Conservation (phyloP, 257 asterid genomes). For the Solanum etuberosum region DNA sequence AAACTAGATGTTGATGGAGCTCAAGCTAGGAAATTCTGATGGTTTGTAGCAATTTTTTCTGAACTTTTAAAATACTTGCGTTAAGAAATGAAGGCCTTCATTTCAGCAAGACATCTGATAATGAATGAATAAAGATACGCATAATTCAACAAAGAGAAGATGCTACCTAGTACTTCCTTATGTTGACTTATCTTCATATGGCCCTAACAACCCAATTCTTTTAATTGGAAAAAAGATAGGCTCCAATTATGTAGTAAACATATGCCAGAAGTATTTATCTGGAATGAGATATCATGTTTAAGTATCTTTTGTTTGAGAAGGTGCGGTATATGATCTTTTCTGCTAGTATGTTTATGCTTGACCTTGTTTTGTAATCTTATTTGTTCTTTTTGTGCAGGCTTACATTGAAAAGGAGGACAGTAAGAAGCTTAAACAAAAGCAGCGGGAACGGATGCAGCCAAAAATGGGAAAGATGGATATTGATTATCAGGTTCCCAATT, state of each 20-base stretch:
- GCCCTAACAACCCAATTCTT: background rate
- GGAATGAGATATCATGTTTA: background rate
- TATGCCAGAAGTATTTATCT: background rate
- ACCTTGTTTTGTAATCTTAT: background rate
- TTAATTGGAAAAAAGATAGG: background rate
- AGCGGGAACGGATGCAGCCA: conserved; percentile 98
- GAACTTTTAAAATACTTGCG: background rate
- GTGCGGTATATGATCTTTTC: background rate
- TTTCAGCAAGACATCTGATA: background rate
- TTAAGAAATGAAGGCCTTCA: background rate
- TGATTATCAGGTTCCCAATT: conserved; percentile 66
- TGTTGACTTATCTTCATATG: background rate
- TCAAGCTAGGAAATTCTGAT: background rate
- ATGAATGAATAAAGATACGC: background rate
- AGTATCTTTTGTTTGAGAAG: background rate
- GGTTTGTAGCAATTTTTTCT: background rate
- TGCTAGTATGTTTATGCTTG: background rate
- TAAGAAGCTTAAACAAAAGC: conserved; percentile 93
- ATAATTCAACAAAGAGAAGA: background rate
- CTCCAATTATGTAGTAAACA: background rate
- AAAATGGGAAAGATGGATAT: conserved; percentile 99
- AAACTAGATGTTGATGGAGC: background rate
- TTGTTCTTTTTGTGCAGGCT: conserved; percentile 36
- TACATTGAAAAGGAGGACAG: conserved; percentile 96
- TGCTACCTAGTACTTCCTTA: background rate